Evolutionary conservation across 176 grass and related monocot species (phyloP).

Genomic region (Echinochloa phyllopogon): DNA sequence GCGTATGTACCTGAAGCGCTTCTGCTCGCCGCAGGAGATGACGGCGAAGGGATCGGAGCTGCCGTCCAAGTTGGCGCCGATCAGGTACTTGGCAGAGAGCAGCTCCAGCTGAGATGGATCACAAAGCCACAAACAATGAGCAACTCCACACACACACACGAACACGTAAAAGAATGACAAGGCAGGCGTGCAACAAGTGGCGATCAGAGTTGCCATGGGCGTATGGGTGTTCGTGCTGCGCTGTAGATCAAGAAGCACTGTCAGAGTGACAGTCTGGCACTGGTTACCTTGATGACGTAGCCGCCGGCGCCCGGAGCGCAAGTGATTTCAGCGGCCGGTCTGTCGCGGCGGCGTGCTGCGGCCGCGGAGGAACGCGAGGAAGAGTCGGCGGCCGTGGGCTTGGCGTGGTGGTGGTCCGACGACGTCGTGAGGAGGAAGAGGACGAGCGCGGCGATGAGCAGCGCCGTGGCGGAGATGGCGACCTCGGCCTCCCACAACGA

Average conservation of each 20-base stretch:
- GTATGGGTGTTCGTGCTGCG: background rate
- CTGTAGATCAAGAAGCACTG: background rate
- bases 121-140: too few relatives aligned
- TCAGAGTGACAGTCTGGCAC: too few relatives aligned
- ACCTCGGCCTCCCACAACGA: conserved; percentile 86
- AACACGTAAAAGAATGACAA: background rate
- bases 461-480: conserved; percentile 57
- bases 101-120: conserved; percentile 96
- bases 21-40: conserved; percentile 71
- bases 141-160: background rate
- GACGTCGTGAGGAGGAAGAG: conserved; percentile 43
- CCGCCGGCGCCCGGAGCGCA: background rate
- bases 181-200: background rate
- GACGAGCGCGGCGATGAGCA: conserved; percentile 54
- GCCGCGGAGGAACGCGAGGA: background rate
- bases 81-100: conserved; percentile 87
- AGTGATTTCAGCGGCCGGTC: background rate
- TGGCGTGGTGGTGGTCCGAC: conserved; percentile 22
- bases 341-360: background rate
- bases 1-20: conserved; percentile 58
- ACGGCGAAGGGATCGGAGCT: conserved; percentile 86
- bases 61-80: conserved; percentile 84
- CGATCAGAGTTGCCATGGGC: background rate
- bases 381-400: background rate
- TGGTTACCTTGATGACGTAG: conserved; percentile 54